phyloP scores from a whole-genome alignment of 805 yeast species.

The Candida nemodendra region DNA sequence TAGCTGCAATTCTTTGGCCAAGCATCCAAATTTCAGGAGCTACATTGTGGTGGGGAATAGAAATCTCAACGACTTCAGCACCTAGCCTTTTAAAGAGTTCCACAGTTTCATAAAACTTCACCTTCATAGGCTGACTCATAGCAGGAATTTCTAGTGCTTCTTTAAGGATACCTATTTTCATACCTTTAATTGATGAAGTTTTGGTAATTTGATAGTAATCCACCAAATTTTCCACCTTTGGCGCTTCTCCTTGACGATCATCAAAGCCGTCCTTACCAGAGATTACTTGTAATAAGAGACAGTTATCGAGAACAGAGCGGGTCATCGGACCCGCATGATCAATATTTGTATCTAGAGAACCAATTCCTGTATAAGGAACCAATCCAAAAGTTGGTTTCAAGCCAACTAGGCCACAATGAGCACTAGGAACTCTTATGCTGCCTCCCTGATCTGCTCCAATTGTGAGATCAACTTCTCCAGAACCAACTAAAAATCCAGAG shows the following conservation, averaged over 20 bases:
- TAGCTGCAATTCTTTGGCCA: slow-evolving; percentile 28
- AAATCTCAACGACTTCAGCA: slow-evolving; percentile 35
- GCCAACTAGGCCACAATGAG: slow-evolving; percentile 35
- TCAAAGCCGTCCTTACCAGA: slow-evolving; percentile 39
- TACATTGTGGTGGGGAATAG: slow-evolving; percentile 35
- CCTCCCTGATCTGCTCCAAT: slow-evolving; percentile 42
- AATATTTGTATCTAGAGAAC: slow-evolving; percentile 33
- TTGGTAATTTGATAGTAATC: slow-evolving; percentile 20
- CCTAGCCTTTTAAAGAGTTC: slow-evolving; percentile 31
- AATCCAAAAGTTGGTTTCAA: slow-evolving; percentile 50
- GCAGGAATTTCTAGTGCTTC: slow-evolving; percentile 37
- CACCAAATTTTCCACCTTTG: slow-evolving; percentile 18
- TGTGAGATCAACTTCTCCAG: slow-evolving; percentile 42
- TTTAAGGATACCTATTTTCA: slow-evolving; percentile 34
- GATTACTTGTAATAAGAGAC: slow-evolving; percentile 30
- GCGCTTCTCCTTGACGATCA: slow-evolving; percentile 26
- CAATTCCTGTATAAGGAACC: slow-evolving; percentile 38
- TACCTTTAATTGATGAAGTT: slow-evolving; percentile 24
- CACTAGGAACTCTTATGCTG: slow-evolving; percentile 48
- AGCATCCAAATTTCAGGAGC: slow-evolving; percentile 41
- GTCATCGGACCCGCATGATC: slow-evolving; percentile 43
- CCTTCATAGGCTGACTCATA: slow-evolving; percentile 30
- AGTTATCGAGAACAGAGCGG: slow-evolving; percentile 34
- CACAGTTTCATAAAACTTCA: slow-evolving; percentile 29
- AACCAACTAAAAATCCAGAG: slow-evolving; percentile 41